Base-by-base conservation (phyloP, 441 rosid species). In the Mallotus repandus region DNA sequence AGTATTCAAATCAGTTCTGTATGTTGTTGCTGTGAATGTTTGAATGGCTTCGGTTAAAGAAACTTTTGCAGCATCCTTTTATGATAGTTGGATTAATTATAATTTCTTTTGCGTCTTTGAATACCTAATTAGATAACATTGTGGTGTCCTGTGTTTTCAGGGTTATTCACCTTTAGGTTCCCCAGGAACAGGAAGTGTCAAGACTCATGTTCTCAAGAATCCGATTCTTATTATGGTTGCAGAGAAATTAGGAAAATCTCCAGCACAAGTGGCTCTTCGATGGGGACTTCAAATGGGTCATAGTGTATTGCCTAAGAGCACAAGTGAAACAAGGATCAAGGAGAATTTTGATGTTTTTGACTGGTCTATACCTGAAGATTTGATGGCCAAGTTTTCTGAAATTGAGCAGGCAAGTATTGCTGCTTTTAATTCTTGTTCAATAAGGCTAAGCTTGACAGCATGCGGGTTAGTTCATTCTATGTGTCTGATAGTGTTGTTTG, bases 231-330 rank as follows among this genome's bases (percentile, higher is more conserved):
- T 6, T 9, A 53, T 9, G 63, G 77, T 81, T 25, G 85, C 85
- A 11, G 83, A 85, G 78, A 83, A 82, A 72, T 48, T 85, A 58
- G 79, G 83, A 32, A 85, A 84, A 63, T 61, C 85, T 70, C 78
- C 84, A 3, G 91, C 86, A 19, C 91, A 87, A 60, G 83, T 85
- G 16, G 89, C 85, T 43, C 84, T 85, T 8, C 76, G 86, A 0
- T 80, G 89, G 93, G 93, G 89, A 3, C 63, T 86, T 48, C 87
- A 83, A 57, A 70, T 73, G 87, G 93, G 88, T 52, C 85, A 87
- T 49, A 86, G 91, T 70, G 80, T 86, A 14, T 80, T 86, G 13
- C 88, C 85, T 2, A 87, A 87, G 79, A 89, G 93, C 64, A 81
- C 78, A 10, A 73, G 71, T 52, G 87, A 87, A 58, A 63, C 65